Percentiles rank a stretch among this genome's conserved stretches.
These are phyloP conservation scores for Camelina laxa DNA, from an alignment of 345 rosid genomes.

Conservation along the genomic window DNA sequence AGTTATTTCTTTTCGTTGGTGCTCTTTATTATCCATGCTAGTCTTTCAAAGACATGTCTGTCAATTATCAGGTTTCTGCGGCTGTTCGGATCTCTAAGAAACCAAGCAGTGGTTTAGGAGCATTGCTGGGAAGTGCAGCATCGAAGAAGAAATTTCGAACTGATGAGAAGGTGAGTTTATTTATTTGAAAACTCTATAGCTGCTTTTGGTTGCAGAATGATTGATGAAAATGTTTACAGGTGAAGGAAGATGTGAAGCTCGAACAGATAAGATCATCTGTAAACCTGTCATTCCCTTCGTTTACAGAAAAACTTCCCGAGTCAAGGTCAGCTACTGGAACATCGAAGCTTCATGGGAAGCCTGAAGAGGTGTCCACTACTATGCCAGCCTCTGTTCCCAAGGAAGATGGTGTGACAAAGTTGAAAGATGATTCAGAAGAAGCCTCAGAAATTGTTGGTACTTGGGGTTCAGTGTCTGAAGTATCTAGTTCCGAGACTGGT, in stretches of 20 bases:
- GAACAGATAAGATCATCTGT: slow-evolving; percentile 45
- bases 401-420: slow-evolving; percentile 51
- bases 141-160: slow-evolving; percentile 58
- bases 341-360: slow-evolving; percentile 15
- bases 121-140: slow-evolving; percentile 53
- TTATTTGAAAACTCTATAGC: slow-evolving; percentile 1
- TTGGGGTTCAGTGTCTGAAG: slow-evolving; percentile 24
- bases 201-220: slow-evolving; percentile 19
- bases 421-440: slow-evolving; percentile 41
- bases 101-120: slow-evolving; percentile 78
- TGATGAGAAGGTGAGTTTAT: slow-evolving; percentile 54
- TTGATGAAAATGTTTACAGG: slow-evolving; percentile 47
- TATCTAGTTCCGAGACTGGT: slow-evolving; percentile 24
- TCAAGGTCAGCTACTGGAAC: slow-evolving; percentile 33
- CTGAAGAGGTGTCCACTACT: slow-evolving; percentile 27
- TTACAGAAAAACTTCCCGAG: slow-evolving; percentile 27
- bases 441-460: slow-evolving; percentile 25
- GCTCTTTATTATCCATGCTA: not conserved
- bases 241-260: slow-evolving; percentile 55
- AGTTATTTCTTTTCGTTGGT: slow-evolving; percentile 4
- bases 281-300: slow-evolving; percentile 37
- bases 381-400: slow-evolving; percentile 43
- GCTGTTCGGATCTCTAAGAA: slow-evolving; percentile 64
- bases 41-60: slow-evolving; percentile 28
- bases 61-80: slow-evolving; percentile 54